Conservation (phyloP, 2,329 filamentous ascomycete species). For the Dactylellina haptotyla region DNA sequence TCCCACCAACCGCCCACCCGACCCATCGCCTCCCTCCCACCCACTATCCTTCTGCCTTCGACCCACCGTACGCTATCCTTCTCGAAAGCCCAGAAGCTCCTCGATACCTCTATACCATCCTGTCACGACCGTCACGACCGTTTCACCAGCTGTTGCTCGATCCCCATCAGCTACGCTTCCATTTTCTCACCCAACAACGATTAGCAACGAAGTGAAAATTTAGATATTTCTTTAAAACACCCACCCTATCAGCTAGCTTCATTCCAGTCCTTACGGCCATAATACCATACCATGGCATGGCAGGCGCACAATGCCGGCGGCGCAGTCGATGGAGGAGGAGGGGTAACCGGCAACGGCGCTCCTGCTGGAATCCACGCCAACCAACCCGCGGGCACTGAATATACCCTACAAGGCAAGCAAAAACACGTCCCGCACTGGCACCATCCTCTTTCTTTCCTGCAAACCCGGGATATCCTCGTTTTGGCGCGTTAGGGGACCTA, state of each 20-base stretch:
- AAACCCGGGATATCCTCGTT: background rate
- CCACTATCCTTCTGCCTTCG: background rate
- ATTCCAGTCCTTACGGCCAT: slow-evolving; percentile 1
- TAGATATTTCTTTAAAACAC: slow-evolving; percentile 5
- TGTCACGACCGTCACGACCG: slow-evolving; percentile 50
- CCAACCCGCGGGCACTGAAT: slow-evolving; percentile 73
- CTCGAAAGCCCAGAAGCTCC: slow-evolving; percentile 2
- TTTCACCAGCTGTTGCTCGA: background rate
- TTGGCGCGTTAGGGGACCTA: background rate
- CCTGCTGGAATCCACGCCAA: slow-evolving; percentile 53
- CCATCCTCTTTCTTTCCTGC: background rate
- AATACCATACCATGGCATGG: slow-evolving; percentile 71
- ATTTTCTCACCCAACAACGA: slow-evolving; percentile 9
- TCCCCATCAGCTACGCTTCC: slow-evolving; percentile 12
- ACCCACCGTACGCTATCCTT: background rate
- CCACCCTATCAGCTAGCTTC: background rate
- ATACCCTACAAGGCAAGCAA: slow-evolving; percentile 73
- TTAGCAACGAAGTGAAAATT: slow-evolving; percentile 11
- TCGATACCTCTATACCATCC: background rate
- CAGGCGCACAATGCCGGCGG: slow-evolving; percentile 67
- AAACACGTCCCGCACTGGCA: slow-evolving; percentile 2
- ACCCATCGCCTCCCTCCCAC: slow-evolving; percentile 11
- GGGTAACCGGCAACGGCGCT: slow-evolving; percentile 59
- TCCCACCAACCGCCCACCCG: slow-evolving; percentile 25
- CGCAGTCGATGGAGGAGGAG: slow-evolving; percentile 37